phyloP scores from a whole-genome alignment of 306 rosid genomes.

The Vachellia collinsii region DNA sequence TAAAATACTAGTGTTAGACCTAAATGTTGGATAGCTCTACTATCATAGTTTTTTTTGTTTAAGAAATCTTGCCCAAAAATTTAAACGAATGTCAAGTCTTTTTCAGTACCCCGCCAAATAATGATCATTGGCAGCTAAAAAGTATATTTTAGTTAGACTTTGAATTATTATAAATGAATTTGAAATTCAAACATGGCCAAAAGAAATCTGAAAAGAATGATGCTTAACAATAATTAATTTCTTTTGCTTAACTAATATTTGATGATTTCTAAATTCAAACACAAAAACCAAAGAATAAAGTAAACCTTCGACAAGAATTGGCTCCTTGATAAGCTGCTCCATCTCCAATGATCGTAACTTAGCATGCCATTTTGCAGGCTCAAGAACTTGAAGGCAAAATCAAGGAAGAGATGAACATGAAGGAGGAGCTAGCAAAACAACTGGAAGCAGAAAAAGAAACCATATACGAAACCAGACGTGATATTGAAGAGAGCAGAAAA shows the following conservation, averaged over 20 bases:
- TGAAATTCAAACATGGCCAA: no score
- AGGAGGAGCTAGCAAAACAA: conserved; percentile 48
- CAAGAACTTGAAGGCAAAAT: conserved; percentile 56
- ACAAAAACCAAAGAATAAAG: neutral
- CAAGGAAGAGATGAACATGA: conserved; percentile 45
- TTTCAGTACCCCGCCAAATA: no score
- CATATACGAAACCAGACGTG: conserved; percentile 40
- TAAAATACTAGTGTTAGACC: no score
- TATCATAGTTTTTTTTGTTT: no score
- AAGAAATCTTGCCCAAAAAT: no score
- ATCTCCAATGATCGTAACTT: neutral
- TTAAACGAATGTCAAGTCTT: no score
- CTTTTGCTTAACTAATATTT: neutral
- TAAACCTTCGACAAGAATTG: neutral
- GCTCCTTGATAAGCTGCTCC: neutral
- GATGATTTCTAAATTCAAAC: neutral
- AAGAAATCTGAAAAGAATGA: no score
- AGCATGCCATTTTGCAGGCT: conserved; percentile 38
- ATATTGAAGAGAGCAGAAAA: conserved; percentile 56
- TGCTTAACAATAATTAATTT: no score
- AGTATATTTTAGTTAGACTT: no score
- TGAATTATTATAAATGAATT: no score
- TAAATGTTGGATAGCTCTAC: no score
- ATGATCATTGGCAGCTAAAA: no score
- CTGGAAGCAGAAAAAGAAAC: conserved; percentile 46